Evolutionary conservation across 2,329 filamentous ascomycete species (phyloP).

Genomic region (Aspergillus sp.): DNA sequence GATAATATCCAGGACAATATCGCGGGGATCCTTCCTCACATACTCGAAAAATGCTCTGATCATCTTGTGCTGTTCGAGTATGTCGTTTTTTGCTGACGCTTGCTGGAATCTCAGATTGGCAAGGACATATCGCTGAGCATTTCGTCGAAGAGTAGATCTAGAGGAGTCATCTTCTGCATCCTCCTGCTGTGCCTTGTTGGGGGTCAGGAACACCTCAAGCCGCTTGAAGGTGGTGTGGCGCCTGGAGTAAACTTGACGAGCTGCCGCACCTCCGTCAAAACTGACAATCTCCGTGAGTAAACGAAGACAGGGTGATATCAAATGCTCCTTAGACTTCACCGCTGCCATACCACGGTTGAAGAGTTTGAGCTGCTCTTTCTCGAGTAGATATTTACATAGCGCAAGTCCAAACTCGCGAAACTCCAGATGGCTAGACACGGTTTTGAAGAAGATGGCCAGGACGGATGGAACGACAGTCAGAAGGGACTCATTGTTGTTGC

Average conservation of each 20-base stretch:
- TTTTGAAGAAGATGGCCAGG: slow-evolving; percentile 72
- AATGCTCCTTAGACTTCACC: slow-evolving; percentile 73
- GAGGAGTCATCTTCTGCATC: slow-evolving; percentile 57
- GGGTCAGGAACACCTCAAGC: slow-evolving; percentile 70
- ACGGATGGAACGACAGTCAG: slow-evolving; percentile 75
- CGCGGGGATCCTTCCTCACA: slow-evolving; percentile 69
- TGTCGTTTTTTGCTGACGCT: slow-evolving; percentile 68
- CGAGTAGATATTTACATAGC: slow-evolving; percentile 73
- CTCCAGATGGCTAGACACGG: slow-evolving; percentile 66
- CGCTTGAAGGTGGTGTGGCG: slow-evolving; percentile 73
- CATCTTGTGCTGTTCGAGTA: slow-evolving; percentile 68
- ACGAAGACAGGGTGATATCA: slow-evolving; percentile 82
- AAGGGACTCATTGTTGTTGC: slow-evolving; percentile 71
- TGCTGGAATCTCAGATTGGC: slow-evolving; percentile 72
- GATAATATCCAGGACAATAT: slow-evolving; percentile 68
- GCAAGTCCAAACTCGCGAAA: slow-evolving; percentile 68
- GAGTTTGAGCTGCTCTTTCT: slow-evolving; percentile 72
- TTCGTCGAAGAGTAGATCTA: slow-evolving; percentile 73
- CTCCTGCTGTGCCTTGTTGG: slow-evolving; percentile 50
- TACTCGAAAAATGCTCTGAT: slow-evolving; percentile 66
- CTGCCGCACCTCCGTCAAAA: slow-evolving; percentile 77
- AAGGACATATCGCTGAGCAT: slow-evolving; percentile 74
- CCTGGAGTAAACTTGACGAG: slow-evolving; percentile 68
- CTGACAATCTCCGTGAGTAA: slow-evolving; percentile 77
- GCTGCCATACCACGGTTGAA: slow-evolving; percentile 71